Percentiles rank a stretch among this genome's conserved stretches.
Conservation (phyloP, 768 basidiomycete genomes). For the Boletus sp. region DNA sequence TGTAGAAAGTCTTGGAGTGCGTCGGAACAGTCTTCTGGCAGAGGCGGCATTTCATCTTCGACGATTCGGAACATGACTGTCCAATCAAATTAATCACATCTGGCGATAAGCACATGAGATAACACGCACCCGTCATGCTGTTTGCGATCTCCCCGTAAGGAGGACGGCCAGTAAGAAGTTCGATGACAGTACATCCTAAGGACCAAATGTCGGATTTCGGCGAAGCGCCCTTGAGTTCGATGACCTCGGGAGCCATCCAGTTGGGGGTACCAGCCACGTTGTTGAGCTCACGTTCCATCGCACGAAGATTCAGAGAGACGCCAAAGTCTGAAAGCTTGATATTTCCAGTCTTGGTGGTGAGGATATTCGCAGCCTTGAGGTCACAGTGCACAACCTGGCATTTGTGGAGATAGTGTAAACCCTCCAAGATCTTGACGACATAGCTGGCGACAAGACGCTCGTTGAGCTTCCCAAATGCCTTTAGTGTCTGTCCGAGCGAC, state of each 20-base stretch:
- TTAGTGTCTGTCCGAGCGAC: slow-evolving; percentile 88
- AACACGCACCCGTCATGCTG: slow-evolving; percentile 75
- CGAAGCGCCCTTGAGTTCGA: slow-evolving; percentile 92
- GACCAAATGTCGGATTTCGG: slow-evolving; percentile 96
- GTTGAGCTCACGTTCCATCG: slow-evolving; percentile 81
- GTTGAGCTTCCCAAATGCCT: slow-evolving; percentile 91
- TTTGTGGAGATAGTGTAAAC: slow-evolving; percentile 87
- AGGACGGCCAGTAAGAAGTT: slow-evolving; percentile 88
- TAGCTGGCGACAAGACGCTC: slow-evolving; percentile 90
- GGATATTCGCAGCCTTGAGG: slow-evolving; percentile 96
- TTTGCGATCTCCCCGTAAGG: slow-evolving; percentile 90
- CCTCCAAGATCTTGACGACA: slow-evolving; percentile 95
- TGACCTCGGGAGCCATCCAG: slow-evolving; percentile 99
- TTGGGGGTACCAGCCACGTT: slow-evolving; percentile 94
- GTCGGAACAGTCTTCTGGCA: slow-evolving; percentile 79
- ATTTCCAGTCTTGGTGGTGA: slow-evolving; percentile 98
- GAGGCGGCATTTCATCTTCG: slow-evolving; percentile 84
- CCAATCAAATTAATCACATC: slow-evolving; percentile 4
- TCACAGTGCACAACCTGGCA: slow-evolving; percentile 96
- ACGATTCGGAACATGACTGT: slow-evolving; percentile 97
- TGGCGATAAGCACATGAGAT: neutral
- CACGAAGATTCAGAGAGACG: slow-evolving; percentile 92
- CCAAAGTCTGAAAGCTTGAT: slow-evolving; percentile 98
- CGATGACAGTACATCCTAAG: slow-evolving; percentile 90
- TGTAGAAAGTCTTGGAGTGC: slow-evolving; percentile 75